Percentiles rank a stretch among this genome's conserved stretches.
phyloP scores from a whole-genome alignment of 768 basidiomycete species.

The Collybiopsis luxurians region DNA sequence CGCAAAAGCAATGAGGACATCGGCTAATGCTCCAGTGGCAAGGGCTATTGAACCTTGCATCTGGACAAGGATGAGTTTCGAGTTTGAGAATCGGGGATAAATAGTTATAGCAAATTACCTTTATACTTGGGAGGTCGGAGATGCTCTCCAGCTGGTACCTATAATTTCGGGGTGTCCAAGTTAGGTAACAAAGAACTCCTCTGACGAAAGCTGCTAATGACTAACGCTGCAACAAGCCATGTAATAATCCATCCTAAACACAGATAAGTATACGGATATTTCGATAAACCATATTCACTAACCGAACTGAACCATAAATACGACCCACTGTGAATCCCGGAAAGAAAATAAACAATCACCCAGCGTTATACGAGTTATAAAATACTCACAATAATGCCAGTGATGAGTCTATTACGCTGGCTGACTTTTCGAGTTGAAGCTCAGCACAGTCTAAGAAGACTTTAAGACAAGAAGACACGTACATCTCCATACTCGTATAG shows the following conservation, averaged over 20 bases:
- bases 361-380: background rate
- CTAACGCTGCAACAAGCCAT: background rate
- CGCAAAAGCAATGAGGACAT: slow-evolving; percentile 54
- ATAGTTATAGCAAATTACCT: too few species aligned
- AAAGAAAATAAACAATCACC: background rate
- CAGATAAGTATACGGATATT: too few species aligned
- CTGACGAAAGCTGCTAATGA: too few species aligned
- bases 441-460: background rate
- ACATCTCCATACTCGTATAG: background rate
- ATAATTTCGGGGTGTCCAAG: too few species aligned
- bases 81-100: too few species aligned
- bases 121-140: background rate
- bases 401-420: background rate
- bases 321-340: background rate
- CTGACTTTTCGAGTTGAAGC: background rate
- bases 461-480: background rate
- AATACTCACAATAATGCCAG: background rate
- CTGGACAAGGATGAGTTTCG: slow-evolving; percentile 25
- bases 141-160: background rate
- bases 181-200: background rate
- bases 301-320: background rate
- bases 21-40: slow-evolving; percentile 51
- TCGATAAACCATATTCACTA: too few species aligned
- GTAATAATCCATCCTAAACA: too few species aligned
- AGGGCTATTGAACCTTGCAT: slow-evolving; percentile 50